Base-by-base conservation (phyloP, 2,329 filamentous ascomycete species). In the Cercospora brassicicola region DNA sequence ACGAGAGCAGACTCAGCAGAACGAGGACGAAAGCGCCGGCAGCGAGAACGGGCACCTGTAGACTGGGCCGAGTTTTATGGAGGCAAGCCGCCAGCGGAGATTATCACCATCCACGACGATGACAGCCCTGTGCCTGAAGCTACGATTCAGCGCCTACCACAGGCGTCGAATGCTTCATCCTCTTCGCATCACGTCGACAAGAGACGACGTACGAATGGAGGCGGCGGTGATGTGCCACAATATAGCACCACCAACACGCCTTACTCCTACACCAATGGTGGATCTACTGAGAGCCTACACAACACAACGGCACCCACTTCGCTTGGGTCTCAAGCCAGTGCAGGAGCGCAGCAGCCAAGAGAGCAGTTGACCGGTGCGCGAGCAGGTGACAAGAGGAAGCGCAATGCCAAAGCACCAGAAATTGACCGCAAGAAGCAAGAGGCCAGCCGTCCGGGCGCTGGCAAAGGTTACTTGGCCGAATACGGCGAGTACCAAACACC, bases 331-430 rank as follows among this genome's bases (percentile, higher is more conserved):
- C 84, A 86, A 73, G 83, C 83, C 30, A 87, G 85, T 79, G 87
- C 83, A 72, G 85, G 84, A 57, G 67, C 67, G 45, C 60, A 61
- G 20, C 53, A 62, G 30, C 63, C 62, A 39, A 78, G 83, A 39
- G 90, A 91, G 76, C 89, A 91, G 61, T 87, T 90, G 70, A 86
- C 90, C 61, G 65, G 57, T 36, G 83, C 83, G 33, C 84, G 86
- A 62, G 84, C 88, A n/a, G 92, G 93, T 36, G 91, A 95, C 79
- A 98, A 98, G 83, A 88, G 94, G 76, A 97, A 97, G 82, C 88
- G 95, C 69, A 85, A 85, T 15, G 93, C 91, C 55, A 66, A 75
- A 57, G 72, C 70, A 8, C 68, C 75, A 18, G 76, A 77, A 45
- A 65, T 67, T 13, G 74, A 76, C 42, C 72, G 70, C 11, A 77